Evolutionary conservation across 2,329 filamentous ascomycete species (phyloP).

Genomic region (Cladobotryum mycophilum): DNA sequence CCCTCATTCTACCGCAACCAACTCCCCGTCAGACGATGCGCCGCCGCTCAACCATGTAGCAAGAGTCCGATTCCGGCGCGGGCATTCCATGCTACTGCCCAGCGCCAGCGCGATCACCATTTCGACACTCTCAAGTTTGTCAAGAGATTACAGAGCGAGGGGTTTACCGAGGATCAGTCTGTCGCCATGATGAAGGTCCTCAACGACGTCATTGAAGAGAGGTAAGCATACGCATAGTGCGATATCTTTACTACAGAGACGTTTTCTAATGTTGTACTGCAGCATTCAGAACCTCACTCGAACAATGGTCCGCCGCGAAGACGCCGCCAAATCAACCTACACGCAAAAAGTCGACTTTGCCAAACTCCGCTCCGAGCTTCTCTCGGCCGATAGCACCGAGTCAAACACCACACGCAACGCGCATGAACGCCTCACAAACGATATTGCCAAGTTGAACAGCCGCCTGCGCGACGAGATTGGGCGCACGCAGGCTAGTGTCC

Average conservation of each 20-base stretch:
- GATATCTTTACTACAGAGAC: background rate
- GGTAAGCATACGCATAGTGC: constrained; percentile 35
- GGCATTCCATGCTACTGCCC: constrained; percentile 61
- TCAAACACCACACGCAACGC: constrained; percentile 79
- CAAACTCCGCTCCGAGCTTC: constrained; percentile 88
- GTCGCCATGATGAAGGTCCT: constrained; percentile 98
- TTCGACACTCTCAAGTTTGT: constrained; percentile 99
- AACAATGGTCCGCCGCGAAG: constrained; percentile 96
- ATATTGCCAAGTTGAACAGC: constrained; percentile 87
- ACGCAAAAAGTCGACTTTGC: constrained; percentile 96
- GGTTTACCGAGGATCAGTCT: constrained; percentile 91
- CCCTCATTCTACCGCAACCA: constrained; percentile 11
- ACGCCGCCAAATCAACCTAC: constrained; percentile 73
- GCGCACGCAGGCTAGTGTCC: constrained; percentile 85
- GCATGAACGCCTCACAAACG: constrained; percentile 89
- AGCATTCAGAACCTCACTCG: constrained; percentile 95
- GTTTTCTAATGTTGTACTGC: background rate
- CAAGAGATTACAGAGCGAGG: constrained; percentile 79
- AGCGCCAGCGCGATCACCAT: constrained; percentile 71
- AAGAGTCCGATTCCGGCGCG: constrained; percentile 26
- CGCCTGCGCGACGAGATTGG: constrained; percentile 89
- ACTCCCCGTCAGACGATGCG: constrained; percentile 10
- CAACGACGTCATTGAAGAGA: constrained; percentile 95
- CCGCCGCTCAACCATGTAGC: background rate
- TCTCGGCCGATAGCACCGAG: constrained; percentile 88